Conservation (phyloP, 176 grass and related monocot genomes). For the Elaeis guineensis region DNA sequence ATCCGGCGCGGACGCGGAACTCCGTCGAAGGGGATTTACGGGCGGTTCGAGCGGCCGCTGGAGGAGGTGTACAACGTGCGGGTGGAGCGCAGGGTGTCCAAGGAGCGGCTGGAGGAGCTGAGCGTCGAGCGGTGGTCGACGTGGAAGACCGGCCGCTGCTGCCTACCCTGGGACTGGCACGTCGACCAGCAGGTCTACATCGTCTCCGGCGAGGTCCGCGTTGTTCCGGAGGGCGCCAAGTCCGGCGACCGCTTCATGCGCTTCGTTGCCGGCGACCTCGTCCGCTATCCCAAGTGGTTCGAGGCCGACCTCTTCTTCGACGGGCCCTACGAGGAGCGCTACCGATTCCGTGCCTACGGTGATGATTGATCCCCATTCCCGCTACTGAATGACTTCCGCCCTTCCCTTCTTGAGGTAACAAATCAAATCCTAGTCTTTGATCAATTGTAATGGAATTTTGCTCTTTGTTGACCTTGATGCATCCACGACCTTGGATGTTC, state of each 20-base stretch:
- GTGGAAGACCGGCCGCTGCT: slow-evolving; percentile 73
- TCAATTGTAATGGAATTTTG: too few relatives aligned
- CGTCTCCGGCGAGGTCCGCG: slow-evolving; percentile 76
- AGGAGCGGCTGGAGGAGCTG: slow-evolving; percentile 18
- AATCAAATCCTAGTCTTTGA: too few relatives aligned
- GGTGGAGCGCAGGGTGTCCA: slow-evolving; percentile 53
- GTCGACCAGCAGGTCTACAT: slow-evolving; percentile 90
- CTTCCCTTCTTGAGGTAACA: too few relatives aligned
- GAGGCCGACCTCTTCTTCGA: slow-evolving; percentile 93
- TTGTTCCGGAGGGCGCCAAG: slow-evolving; percentile 61
- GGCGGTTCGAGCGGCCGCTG: slow-evolving; percentile 27
- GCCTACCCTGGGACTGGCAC: slow-evolving; percentile 86
- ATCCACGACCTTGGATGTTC: too few relatives aligned
- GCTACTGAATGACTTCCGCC: too few relatives aligned
- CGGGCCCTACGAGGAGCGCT: slow-evolving; percentile 84
- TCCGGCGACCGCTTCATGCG: slow-evolving; percentile 73
- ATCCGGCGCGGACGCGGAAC: too few relatives aligned
- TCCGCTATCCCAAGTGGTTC: slow-evolving; percentile 82
- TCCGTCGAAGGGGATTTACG: background rate
- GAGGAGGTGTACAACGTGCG: slow-evolving; percentile 85
- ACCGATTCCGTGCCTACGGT: slow-evolving; percentile 71
- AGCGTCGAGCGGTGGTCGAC: slow-evolving; percentile 35
- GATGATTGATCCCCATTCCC: slow-evolving; percentile 24
- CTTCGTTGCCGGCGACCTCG: slow-evolving; percentile 83
- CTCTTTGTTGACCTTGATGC: too few relatives aligned